A percentile compares a stretch with the other conserved stretches of the same genome.
Conservation (phyloP, 352 stramenopile species). For the Phytopythium montanum region DNA sequence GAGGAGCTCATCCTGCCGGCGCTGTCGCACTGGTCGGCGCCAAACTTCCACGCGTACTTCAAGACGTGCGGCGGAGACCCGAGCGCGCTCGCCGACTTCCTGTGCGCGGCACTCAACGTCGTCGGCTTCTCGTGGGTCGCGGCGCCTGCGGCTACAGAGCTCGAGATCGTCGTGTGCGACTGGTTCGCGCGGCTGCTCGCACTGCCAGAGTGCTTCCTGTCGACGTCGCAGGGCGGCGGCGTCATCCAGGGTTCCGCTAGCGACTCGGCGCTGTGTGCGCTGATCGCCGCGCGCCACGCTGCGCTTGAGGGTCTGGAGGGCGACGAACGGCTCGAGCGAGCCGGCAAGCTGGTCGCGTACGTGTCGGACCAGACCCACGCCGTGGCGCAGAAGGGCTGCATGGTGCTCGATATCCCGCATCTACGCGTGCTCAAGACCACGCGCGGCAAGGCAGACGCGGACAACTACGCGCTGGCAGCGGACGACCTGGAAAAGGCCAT, state of each 20-base stretch:
- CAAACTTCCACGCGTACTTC: too few relatives aligned
- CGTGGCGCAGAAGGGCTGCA: constrained; percentile 62
- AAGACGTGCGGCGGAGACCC: too few relatives aligned
- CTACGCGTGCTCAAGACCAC: constrained; percentile 47
- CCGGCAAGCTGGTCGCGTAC: constrained; percentile 52
- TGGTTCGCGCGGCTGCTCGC: too few relatives aligned
- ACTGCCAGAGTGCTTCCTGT: constrained; percentile 54
- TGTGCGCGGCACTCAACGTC: too few relatives aligned
- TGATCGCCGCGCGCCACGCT: constrained; percentile 36
- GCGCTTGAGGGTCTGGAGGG: constrained; percentile 34
- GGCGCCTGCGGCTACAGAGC: too few relatives aligned
- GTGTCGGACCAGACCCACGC: constrained; percentile 70
- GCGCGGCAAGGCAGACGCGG: constrained; percentile 33
- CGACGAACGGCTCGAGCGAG: constrained; percentile 23
- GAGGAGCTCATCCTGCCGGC: too few relatives aligned
- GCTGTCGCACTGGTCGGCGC: too few relatives aligned
- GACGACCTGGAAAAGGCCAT: constrained; percentile 38
- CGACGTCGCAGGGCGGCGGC: constrained; percentile 43
- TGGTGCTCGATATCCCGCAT: constrained; percentile 59
- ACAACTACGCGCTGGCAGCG: constrained; percentile 51
- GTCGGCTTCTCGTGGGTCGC: too few relatives aligned
- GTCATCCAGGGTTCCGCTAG: constrained; percentile 69
- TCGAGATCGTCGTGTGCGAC: too few relatives aligned
- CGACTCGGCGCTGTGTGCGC: constrained; percentile 48
- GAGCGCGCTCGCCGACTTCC: too few relatives aligned